A percentile compares a stretch with the other conserved stretches of the same genome.
These are phyloP conservation scores for Pleurotus platypus DNA, from an alignment of 768 basidiomycete species.

Conservation along the genomic window DNA sequence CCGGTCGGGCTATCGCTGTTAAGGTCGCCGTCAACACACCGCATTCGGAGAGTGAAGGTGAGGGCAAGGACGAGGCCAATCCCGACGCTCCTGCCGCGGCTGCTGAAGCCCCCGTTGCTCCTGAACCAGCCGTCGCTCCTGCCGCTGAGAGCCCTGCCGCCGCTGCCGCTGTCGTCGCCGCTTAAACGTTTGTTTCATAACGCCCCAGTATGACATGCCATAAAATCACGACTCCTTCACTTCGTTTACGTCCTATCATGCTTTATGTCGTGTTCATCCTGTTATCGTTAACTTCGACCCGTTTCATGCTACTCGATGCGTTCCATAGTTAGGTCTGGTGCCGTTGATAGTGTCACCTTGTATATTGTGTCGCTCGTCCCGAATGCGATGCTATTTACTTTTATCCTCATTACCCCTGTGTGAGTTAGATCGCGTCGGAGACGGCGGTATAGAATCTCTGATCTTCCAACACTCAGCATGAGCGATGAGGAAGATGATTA, in stretches of 20 bases:
- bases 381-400: conserved; percentile 14
- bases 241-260: conserved; percentile 9
- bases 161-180: conserved; percentile 18
- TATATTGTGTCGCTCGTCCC: conserved; percentile 11
- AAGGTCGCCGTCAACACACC: conserved; percentile 92
- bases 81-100: conserved; percentile 19
- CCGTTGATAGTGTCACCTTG: conserved; percentile 29
- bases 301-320: conserved; percentile 4
- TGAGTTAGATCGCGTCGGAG: conserved; percentile 22
- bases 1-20: conserved; percentile 83
- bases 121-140: no score
- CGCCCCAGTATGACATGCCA: not conserved
- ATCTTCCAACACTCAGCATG: conserved; percentile 33
- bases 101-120: not conserved
- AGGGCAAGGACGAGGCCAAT: conserved; percentile 25
- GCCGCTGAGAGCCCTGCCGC: no score
- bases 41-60: conserved; percentile 51
- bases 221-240: conserved; percentile 12
- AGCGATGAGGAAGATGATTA: conserved; percentile 86
- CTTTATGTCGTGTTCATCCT: conserved; percentile 7
- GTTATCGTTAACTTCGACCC: conserved; percentile 9
- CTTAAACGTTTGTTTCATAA: not conserved
- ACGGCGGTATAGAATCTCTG: conserved; percentile 1
- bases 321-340: conserved; percentile 29
- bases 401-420: conserved; percentile 17